Percentiles rank a stretch among this genome's conserved stretches.
These are phyloP conservation scores for Pyronema omphalodes DNA, from an alignment of 495 filamentous ascomycete species.

Conservation along the genomic window DNA sequence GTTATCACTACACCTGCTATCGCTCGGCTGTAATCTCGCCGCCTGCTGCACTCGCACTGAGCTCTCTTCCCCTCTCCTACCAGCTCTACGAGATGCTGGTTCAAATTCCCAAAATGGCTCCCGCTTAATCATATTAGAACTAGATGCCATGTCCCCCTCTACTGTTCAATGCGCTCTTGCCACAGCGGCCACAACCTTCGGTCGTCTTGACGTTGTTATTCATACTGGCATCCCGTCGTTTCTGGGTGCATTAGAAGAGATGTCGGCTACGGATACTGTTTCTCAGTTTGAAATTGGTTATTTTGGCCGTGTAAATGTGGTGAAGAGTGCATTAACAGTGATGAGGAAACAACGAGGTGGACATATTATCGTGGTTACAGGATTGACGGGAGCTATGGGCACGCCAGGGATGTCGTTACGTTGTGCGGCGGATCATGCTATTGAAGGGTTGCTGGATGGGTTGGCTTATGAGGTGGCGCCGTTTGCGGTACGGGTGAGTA, in stretches of 20 bases:
- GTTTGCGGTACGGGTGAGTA: slow-evolving; percentile 90
- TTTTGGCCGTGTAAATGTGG: slow-evolving; percentile 87
- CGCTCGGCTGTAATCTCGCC: slow-evolving; percentile 68
- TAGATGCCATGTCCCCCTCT: slow-evolving; percentile 29
- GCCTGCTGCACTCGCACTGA: slow-evolving; percentile 55
- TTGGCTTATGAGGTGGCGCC: slow-evolving; percentile 93
- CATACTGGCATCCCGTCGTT: slow-evolving; percentile 7
- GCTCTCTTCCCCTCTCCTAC: slow-evolving; percentile 24
- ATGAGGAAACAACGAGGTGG: slow-evolving; percentile 63
- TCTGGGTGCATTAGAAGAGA: slow-evolving; percentile 70
- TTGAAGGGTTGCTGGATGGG: slow-evolving; percentile 73
- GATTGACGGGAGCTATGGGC: slow-evolving; percentile 79
- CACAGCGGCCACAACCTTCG: slow-evolving; percentile 65
- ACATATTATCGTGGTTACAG: slow-evolving; percentile 78
- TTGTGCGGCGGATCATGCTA: slow-evolving; percentile 80
- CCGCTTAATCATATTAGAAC: slow-evolving; percentile 38
- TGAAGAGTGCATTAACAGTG: slow-evolving; percentile 69
- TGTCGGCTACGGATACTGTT: slow-evolving; percentile 53
- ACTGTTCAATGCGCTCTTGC: slow-evolving; percentile 65
- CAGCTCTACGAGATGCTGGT: background rate
- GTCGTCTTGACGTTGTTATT: slow-evolving; percentile 70
- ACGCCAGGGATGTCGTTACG: slow-evolving; percentile 83
- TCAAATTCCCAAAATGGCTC: slow-evolving; percentile 15
- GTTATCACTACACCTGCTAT: slow-evolving; percentile 47
- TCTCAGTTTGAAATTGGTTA: slow-evolving; percentile 90